Base-by-base conservation (phyloP, 164 flowering plant species). In the Cinnamomum micranthum region DNA sequence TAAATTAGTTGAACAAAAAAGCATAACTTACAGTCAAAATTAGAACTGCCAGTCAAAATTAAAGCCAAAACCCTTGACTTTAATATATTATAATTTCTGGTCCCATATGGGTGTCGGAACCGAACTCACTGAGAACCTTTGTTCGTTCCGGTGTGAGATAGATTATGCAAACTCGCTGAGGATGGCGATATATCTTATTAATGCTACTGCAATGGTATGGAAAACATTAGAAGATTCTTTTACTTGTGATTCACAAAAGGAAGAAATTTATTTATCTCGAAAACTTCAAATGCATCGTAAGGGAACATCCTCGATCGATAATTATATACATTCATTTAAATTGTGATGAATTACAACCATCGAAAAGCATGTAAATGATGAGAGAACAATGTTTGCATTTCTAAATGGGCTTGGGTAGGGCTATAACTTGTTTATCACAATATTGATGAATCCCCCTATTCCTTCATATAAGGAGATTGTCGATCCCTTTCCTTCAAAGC, bases 271-370 rank as follows among this genome's bases (percentile, higher is more conserved):
- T 33, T 33, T 33, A 6, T 33, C 35, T 33, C 35, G 0, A 33
- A 6, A 33, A 33, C 6, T 58, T 58, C 6, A 20, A 15, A 58
- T 17, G 2, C 17, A 58, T 20, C 62, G 15, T 58, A 15, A 58
- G n/a, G 62, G n/a, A 58, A 58, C 62, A 14, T 58, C n/a, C n/a
- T 11, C n/a, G 5, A 58, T 58, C n/a, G 3, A 41, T 27, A 20
- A 68, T 13, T 68, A 31, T 17, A 31, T 33, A 4, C 50, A 1
- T 1, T 14, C 17, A 2, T 68, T 68, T 20, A 68, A 68, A 33
- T 33, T 68, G 70, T 68, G 70, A 68, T 68, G 23, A 70, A 2
- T 17, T 70, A 9, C 59, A 9, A 27, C 72, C 17, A 50, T 70
- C 0, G 60, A 31, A 4, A 70, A 70, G 28, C 33, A 27, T 47